Percentiles rank a stretch among this genome's conserved stretches.
Conservation (phyloP, 2,329 filamentous ascomycete genomes). For the Tympanopsis confertula region DNA sequence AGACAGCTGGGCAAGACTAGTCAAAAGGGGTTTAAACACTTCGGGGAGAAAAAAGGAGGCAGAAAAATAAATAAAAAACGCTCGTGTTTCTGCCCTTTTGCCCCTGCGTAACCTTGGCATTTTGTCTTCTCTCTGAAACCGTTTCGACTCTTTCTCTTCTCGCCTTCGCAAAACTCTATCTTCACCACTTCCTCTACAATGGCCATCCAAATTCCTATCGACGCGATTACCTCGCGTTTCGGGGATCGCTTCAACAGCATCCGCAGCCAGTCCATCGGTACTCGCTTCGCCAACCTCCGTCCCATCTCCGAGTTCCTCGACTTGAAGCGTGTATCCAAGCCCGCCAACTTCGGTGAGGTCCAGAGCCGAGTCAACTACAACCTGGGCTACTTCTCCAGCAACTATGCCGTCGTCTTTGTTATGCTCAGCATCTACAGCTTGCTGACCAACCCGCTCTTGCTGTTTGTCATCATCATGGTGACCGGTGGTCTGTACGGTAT, state of each 20-base stretch:
- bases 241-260: slow-evolving; percentile 83
- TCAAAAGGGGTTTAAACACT: no score
- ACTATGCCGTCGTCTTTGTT: slow-evolving; percentile 86
- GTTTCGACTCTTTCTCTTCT: no score
- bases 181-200: no score
- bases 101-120: no score
- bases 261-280: slow-evolving; percentile 64
- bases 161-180: no score
- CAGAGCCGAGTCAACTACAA: slow-evolving; percentile 97
- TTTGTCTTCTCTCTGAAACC: no score
- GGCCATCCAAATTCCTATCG: slow-evolving; percentile 79
- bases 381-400: slow-evolving; percentile 91
- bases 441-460: slow-evolving; percentile 72
- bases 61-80: no score
- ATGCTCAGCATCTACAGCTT: slow-evolving; percentile 95
- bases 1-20: no score
- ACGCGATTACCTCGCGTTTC: slow-evolving; percentile 80
- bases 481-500: slow-evolving; percentile 82
- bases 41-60: no score
- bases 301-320: slow-evolving; percentile 91
- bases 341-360: slow-evolving; percentile 76
- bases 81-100: no score
- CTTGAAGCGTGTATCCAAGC: slow-evolving; percentile 90
- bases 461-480: slow-evolving; percentile 87
- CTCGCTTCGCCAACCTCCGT: slow-evolving; percentile 83